Conservation (phyloP, 2,329 filamentous ascomycete species). For the Penicillium brasilianum region DNA sequence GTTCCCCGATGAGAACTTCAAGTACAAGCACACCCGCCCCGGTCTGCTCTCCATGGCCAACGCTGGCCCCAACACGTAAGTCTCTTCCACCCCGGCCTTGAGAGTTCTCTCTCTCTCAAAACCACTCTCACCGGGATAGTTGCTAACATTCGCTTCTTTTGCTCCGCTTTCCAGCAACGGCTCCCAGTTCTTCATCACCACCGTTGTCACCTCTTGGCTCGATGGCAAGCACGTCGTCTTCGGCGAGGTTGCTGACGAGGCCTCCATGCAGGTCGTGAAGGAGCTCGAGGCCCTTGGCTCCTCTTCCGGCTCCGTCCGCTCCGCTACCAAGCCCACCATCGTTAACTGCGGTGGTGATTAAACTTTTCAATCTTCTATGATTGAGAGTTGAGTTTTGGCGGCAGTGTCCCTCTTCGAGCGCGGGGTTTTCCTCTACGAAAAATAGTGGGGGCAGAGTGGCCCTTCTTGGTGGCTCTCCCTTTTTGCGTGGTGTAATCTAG, state of each 20-base stretch:
- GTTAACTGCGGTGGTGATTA: slow-evolving; percentile 55
- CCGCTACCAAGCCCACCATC: slow-evolving; percentile 61
- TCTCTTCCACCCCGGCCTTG: slow-evolving; percentile 14
- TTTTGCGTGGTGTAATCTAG: slow-evolving; percentile 34
- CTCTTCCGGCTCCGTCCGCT: slow-evolving; percentile 57
- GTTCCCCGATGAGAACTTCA: slow-evolving; percentile 94
- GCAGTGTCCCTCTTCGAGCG: slow-evolving; percentile 21
- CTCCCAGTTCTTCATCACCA: slow-evolving; percentile 76
- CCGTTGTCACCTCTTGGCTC: slow-evolving; percentile 68
- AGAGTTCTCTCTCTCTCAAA: not conserved
- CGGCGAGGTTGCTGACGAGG: slow-evolving; percentile 63
- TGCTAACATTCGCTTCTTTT: slow-evolving; percentile 12
- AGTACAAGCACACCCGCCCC: slow-evolving; percentile 71
- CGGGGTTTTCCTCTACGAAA: slow-evolving; percentile 5
- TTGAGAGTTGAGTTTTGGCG: slow-evolving; percentile 8
- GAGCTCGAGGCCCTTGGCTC: slow-evolving; percentile 65
- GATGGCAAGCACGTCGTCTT: slow-evolving; percentile 74
- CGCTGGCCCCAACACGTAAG: slow-evolving; percentile 87
- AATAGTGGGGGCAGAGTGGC: slow-evolving; percentile 3
- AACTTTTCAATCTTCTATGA: slow-evolving; percentile 28
- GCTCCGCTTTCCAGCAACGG: slow-evolving; percentile 58
- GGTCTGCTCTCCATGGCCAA: slow-evolving; percentile 95
- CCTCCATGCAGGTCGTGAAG: slow-evolving; percentile 61
- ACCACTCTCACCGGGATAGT: not conserved
- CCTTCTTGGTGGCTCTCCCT: slow-evolving; percentile 15